Percentiles rank a stretch among this genome's conserved stretches.
These are phyloP conservation scores for Toxoplasma gondii DNA, from an alignment of 169 alveolate genomes.

Conservation along the genomic window DNA sequence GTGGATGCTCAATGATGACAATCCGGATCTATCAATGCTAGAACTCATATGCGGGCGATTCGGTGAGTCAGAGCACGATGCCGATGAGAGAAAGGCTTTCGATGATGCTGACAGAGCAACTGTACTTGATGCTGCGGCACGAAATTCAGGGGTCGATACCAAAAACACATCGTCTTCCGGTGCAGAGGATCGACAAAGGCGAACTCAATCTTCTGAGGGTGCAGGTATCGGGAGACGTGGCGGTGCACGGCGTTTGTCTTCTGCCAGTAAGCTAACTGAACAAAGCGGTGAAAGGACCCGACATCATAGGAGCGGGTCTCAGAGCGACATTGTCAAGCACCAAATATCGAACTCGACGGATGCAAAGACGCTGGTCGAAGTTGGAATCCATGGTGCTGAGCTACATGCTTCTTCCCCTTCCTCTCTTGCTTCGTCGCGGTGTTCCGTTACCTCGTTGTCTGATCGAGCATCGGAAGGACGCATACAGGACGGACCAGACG, in stretches of 20 bases:
- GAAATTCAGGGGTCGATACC: not conserved
- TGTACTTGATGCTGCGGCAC: not conserved
- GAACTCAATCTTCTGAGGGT: not conserved
- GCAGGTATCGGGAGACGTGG: not conserved
- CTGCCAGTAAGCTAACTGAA: not conserved
- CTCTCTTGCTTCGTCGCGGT: not conserved
- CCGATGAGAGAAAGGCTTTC: not conserved
- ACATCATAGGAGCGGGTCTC: not conserved
- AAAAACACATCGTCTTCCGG: not conserved
- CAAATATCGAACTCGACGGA: not conserved
- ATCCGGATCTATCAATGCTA: slow-evolving; percentile 47
- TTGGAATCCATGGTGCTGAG: not conserved
- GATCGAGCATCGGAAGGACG: not conserved
- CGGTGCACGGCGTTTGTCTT: not conserved
- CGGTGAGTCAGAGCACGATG: not conserved
- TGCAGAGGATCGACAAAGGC: not conserved
- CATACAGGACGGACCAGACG: not conserved
- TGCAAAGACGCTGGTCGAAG: not conserved
- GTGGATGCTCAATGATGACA: slow-evolving; percentile 55
- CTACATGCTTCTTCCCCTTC: not conserved
- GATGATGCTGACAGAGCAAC: not conserved
- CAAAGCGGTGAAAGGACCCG: not conserved
- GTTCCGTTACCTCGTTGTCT: not conserved
- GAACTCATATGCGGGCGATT: slow-evolving; percentile 44
- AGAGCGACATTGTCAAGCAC: not conserved